Evolutionary conservation across 345 rosid species (phyloP), one percentile per base, ranked within the genome.

Genomic region (Geranium rotundifolium): DNA sequence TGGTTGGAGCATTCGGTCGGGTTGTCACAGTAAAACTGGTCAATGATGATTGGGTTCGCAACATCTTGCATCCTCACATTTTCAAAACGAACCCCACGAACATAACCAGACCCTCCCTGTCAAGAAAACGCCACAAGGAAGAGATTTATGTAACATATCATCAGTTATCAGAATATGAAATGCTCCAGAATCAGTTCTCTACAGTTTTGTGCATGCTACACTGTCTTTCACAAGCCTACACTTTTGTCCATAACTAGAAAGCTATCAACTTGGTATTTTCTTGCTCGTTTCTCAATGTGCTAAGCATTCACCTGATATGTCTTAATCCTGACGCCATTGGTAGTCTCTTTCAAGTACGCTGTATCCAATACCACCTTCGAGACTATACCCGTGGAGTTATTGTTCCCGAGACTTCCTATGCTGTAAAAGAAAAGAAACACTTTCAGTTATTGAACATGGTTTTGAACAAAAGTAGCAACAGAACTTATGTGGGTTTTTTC

Each of bases 1-100:
- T 88, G 92, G 79, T 90, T 90, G 72, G 73, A 80, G 78, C 97
- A 93, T 56, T 74, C 14, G 68, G 61, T 73, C 27, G 97, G 92
- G 0, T 96, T 90, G 78, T 93, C 99, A 20, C 99, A 93, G 73
- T 93, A 93, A 87, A 90, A 93, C 55, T 93, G 97, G 70, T 93
- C 99, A 19, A 93, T 93, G 59, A 93, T 79, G 63, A 93, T 88
- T 23, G 96, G 97, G 74, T 93, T 90, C n/a, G 77, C 81, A 29
- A 88, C 96, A 56, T 93, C 78, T 39, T 82, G 82, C 97, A 90
- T 84, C 81, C 64, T 72, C 19, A 93, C 86, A 58, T 93, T 93
- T 57, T 93, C 88, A 6, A 77, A 93, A 63, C 87, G 95, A 27
- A 93, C 75, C 9, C 82, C 95, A 55, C 84, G 85, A 27, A 93